Conservation (phyloP, 169 alveolate genomes). For the Cryptosporidium muris region DNA sequence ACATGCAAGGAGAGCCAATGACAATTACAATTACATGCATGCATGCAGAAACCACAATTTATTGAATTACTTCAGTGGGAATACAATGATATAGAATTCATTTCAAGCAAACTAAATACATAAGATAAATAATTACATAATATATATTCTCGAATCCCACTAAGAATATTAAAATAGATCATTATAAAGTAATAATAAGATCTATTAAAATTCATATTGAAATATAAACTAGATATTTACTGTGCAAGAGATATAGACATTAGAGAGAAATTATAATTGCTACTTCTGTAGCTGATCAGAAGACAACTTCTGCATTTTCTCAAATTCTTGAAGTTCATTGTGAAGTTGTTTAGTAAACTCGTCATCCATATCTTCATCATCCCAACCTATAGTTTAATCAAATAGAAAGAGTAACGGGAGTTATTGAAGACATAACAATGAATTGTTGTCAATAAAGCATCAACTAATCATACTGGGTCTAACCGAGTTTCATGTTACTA, state of each 20-base stretch:
- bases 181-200: too few relatives aligned
- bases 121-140: background rate
- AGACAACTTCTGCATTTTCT: slow-evolving; percentile 10
- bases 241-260: background rate
- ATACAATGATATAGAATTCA: background rate
- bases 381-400: slow-evolving; percentile 45
- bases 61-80: background rate
- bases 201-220: background rate
- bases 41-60: slow-evolving; percentile 42
- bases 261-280: background rate
- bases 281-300: background rate
- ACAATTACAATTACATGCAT: slow-evolving; percentile 35
- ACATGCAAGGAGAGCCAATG: background rate
- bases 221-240: background rate
- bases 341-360: slow-evolving; percentile 64
- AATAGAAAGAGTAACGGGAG: too few relatives aligned
- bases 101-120: background rate
- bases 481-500: background rate
- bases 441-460: background rate
- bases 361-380: slow-evolving; percentile 68
- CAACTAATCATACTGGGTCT: background rate
- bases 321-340: slow-evolving; percentile 62
- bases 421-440: background rate
- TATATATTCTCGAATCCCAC: background rate
- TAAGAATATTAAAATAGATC: too few relatives aligned